Percentiles rank a stretch among this genome's conserved stretches.
These are phyloP conservation scores for Spergularia azorica DNA, from an alignment of 179 eudicot species.

Conservation along the genomic window DNA sequence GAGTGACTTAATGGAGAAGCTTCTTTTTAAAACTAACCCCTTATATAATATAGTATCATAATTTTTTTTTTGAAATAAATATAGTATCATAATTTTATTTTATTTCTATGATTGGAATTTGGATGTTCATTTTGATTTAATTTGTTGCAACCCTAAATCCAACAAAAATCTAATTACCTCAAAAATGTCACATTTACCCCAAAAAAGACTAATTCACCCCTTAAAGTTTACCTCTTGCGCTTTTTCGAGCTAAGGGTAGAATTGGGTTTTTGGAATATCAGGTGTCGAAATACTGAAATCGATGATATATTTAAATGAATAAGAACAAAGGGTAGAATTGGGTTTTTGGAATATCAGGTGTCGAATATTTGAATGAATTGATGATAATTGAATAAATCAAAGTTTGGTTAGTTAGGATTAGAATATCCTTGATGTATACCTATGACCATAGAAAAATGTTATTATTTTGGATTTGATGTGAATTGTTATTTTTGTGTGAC, in stretches of 20 bases:
- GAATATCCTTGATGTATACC: background rate
- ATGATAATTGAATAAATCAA: constrained; percentile 33
- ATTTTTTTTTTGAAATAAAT: no score
- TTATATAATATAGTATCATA: background rate
- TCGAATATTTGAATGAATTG: constrained; percentile 26
- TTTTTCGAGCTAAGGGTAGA: constrained; percentile 8
- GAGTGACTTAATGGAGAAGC: constrained; percentile 2
- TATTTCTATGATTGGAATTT: no score
- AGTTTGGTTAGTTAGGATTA: constrained; percentile 19
- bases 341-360: constrained; percentile 4
- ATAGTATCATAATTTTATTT: no score
- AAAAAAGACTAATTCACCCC: constrained; percentile 16
- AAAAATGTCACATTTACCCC: background rate
- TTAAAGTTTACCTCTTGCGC: background rate
- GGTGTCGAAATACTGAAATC: background rate
- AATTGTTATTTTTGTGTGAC: background rate
- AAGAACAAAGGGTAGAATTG: constrained; percentile 27
- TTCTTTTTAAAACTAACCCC: constrained; percentile 7
- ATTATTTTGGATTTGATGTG: background rate
- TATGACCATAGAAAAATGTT: constrained; percentile 10
- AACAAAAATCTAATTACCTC: constrained; percentile 15
- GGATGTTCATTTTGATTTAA: background rate
- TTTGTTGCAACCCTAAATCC: constrained; percentile 28
- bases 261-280: constrained; percentile 7
- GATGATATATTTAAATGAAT: constrained; percentile 26